Conservation (phyloP, 768 basidiomycete genomes). For the Tubosaeta sp. region DNA sequence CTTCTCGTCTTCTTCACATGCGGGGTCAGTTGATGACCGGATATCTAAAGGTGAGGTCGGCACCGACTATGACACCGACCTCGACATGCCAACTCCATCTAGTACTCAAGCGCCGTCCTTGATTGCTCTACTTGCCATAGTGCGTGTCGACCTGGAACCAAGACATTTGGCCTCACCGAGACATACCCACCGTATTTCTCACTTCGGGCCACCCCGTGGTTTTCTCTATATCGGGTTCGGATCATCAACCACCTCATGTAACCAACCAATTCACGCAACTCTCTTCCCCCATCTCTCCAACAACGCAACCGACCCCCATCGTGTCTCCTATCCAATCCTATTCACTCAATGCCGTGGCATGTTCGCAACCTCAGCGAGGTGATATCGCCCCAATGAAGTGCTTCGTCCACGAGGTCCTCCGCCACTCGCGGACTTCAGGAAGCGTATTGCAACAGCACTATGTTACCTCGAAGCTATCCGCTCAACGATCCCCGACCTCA, state of each 20-base stretch:
- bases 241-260: slow-evolving; percentile 8
- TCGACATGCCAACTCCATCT: slow-evolving; percentile 12
- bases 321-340: slow-evolving; percentile 28
- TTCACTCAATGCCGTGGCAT: slow-evolving; percentile 14
- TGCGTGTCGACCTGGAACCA: slow-evolving; percentile 31
- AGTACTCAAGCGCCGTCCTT: slow-evolving; percentile 1
- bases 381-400: slow-evolving; percentile 58
- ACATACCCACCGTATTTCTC: slow-evolving; percentile 60
- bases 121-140: slow-evolving; percentile 39
- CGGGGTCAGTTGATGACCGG: slow-evolving; percentile 38
- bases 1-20: slow-evolving; percentile 37
- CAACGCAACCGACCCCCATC: slow-evolving; percentile 34
- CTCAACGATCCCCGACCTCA: slow-evolving; percentile 59
- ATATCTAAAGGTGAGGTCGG: slow-evolving; percentile 43
- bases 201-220: slow-evolving; percentile 32
- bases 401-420: slow-evolving; percentile 86
- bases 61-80: slow-evolving; percentile 37
- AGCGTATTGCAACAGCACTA: slow-evolving; percentile 63
- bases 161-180: slow-evolving; percentile 77
- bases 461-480: slow-evolving; percentile 88
- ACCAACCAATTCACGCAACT: slow-evolving; percentile 38
- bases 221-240: slow-evolving; percentile 9
- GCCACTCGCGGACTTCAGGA: slow-evolving; percentile 80
- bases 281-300: slow-evolving; percentile 52
- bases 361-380: slow-evolving; percentile 16